Conservation (phyloP, 768 basidiomycete genomes). For the Clitopilus passeckerianus region DNA sequence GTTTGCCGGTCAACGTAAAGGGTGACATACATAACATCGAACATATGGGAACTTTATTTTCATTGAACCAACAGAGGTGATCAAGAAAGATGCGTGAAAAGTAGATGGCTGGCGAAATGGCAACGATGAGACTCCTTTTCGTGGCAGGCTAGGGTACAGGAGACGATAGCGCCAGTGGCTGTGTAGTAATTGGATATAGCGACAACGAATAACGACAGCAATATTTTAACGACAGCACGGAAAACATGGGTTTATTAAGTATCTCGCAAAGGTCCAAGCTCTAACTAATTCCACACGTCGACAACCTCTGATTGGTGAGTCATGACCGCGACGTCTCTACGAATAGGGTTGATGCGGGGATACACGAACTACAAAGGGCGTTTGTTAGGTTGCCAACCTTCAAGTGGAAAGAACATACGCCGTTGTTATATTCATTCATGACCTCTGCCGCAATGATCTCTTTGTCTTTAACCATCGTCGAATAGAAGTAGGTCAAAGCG, state of each 20-base stretch:
- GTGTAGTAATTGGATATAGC: neutral
- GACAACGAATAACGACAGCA: neutral
- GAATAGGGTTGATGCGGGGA: slow-evolving; percentile 73
- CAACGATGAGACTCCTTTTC: neutral
- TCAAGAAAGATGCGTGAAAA: neutral
- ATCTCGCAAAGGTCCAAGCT: neutral
- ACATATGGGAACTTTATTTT: neutral
- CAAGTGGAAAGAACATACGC: slow-evolving; percentile 37
- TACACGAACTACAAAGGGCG: slow-evolving; percentile 61
- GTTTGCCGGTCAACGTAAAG: neutral
- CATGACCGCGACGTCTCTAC: slow-evolving; percentile 78
- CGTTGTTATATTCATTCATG: slow-evolving; percentile 78
- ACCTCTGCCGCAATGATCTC: slow-evolving; percentile 75
- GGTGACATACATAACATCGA: slow-evolving; percentile 14
- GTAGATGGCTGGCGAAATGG: neutral
- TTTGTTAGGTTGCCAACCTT: neutral
- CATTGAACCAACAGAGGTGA: neutral
- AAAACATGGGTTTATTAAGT: neutral
- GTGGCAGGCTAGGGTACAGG: neutral
- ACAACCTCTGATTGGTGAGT: slow-evolving; percentile 81
- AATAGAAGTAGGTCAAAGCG: slow-evolving; percentile 49
- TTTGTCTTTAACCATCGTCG: slow-evolving; percentile 66
- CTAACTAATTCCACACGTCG: slow-evolving; percentile 39
- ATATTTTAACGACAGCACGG: neutral
- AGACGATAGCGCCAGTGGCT: slow-evolving; percentile 6